Evolutionary conservation across 2,329 filamentous ascomycete genomes (phyloP).

Genomic region (Didymosphaeria variabile): DNA sequence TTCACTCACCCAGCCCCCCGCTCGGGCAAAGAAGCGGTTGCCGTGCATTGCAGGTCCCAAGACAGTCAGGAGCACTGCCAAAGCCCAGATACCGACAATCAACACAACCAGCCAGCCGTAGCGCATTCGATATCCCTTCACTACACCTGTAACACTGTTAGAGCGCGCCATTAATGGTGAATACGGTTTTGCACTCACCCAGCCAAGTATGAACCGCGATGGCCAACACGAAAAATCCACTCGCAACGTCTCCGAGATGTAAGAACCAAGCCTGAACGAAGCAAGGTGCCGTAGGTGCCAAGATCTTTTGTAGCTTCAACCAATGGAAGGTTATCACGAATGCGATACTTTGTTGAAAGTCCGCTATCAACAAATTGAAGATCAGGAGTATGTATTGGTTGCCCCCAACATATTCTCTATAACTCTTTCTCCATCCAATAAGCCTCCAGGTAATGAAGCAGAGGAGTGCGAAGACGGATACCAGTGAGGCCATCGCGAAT

Average conservation of each 20-base stretch:
- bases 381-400: conserved; percentile 65
- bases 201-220: conserved; percentile 65
- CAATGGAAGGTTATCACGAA: conserved; percentile 61
- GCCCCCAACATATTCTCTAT: conserved; percentile 60
- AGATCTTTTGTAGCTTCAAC: conserved; percentile 55
- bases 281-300: conserved; percentile 56
- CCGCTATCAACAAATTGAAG: conserved; percentile 62
- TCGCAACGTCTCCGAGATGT: conserved; percentile 62
- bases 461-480: conserved; percentile 56
- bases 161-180: background rate
- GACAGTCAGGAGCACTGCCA: conserved; percentile 57
- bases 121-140: conserved; percentile 57
- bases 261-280: conserved; percentile 62
- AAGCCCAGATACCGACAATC: conserved; percentile 57
- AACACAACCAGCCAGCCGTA: conserved; percentile 56
- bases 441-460: conserved; percentile 61
- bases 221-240: conserved; percentile 63
- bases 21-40: conserved; percentile 56
- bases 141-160: conserved; percentile 37
- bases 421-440: conserved; percentile 60
- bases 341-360: conserved; percentile 62
- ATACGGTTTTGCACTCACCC: conserved; percentile 26
- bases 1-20: conserved; percentile 60
- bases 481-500: conserved; percentile 58
- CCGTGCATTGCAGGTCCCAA: conserved; percentile 56